phyloP scores from a whole-genome alignment of 306 rosid genomes.

The Pyrus betulifolia region DNA sequence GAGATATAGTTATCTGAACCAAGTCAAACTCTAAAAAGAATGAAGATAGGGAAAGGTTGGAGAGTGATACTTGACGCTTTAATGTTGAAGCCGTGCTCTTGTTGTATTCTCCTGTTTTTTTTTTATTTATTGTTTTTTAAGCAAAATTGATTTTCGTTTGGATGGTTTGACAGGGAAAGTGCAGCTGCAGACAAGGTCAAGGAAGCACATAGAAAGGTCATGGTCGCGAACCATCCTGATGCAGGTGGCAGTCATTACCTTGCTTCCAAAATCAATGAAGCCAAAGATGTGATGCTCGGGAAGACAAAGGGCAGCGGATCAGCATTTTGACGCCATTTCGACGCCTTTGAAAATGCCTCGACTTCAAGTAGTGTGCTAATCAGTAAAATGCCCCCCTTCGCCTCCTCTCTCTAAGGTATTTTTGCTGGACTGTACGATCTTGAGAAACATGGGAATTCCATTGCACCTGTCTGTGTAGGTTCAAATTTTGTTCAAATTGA shows the following conservation, averaged over 20 bases:
- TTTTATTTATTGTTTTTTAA: no score
- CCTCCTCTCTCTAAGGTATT: not conserved
- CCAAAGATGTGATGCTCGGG: conserved; percentile 62
- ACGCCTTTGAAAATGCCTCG: not conserved
- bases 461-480: not conserved
- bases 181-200: conserved; percentile 53
- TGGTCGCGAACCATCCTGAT: conserved; percentile 83
- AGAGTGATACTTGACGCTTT: not conserved
- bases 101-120: not conserved
- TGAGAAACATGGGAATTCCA: not conserved
- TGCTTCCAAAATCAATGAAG: conserved; percentile 72
- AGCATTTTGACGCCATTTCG: conserved; percentile 49
- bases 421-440: not conserved
- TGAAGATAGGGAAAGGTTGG: not conserved
- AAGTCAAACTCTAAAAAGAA: not conserved
- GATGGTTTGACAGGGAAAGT: conserved; percentile 44
- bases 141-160: not conserved
- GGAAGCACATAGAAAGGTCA: conserved; percentile 70
- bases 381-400: not conserved
- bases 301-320: conserved; percentile 52
- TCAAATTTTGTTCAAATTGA: not conserved
- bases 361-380: not conserved
- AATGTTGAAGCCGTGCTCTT: not conserved
- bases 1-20: not conserved
- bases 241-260: conserved; percentile 81